Evolutionary conservation across 148 eudicot genomes (phyloP).

Genomic region (Rhododendron mucronatum): DNA sequence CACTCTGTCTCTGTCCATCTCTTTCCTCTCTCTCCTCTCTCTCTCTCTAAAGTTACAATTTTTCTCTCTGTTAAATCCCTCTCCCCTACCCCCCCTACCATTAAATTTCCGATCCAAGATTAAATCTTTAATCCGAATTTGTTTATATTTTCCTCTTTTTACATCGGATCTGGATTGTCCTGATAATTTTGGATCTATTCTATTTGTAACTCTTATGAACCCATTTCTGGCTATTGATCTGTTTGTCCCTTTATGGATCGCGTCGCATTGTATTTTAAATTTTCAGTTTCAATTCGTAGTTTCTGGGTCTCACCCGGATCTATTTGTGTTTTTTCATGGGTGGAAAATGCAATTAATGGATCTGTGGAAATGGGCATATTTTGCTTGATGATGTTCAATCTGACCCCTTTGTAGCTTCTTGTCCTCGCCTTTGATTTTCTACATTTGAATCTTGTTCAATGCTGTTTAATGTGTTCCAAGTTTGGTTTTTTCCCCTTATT

Average conservation of each 20-base stretch:
- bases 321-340: neutral
- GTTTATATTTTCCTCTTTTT: neutral
- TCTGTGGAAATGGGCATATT: neutral
- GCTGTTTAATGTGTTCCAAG: neutral
- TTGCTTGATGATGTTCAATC: neutral
- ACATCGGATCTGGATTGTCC: constrained; percentile 13
- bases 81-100: neutral
- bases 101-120: neutral
- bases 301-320: neutral
- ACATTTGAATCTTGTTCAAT: neutral
- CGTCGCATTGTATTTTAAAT: neutral
- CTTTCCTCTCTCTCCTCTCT: constrained; percentile 1
- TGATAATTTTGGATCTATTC: constrained; percentile 3
- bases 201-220: neutral
- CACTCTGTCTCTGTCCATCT: constrained; percentile 20
- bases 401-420: neutral
- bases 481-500: neutral
- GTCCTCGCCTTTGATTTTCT: neutral
- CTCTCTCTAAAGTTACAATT: constrained; percentile 10
- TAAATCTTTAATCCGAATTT: neutral
- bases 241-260: neutral
- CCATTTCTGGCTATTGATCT: neutral
- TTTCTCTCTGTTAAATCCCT: constrained; percentile 14
- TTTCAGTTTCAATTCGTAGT: neutral
- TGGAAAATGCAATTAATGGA: neutral